Conservation (phyloP, 805 yeast genomes). For the Wickerhamomyces subpelliculosus region DNA sequence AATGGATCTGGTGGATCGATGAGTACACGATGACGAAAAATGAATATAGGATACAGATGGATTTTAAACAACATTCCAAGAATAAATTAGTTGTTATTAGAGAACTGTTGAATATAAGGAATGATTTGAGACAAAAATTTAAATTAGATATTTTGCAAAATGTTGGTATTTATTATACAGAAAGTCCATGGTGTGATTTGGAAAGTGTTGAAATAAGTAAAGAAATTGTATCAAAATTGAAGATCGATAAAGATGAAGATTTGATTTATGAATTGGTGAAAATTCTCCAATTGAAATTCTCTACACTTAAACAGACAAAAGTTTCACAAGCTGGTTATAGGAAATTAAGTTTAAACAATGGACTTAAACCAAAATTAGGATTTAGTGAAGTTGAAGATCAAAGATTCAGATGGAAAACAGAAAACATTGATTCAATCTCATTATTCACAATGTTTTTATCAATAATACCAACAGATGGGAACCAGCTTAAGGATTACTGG, state of each 20-base stretch:
- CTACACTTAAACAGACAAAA: slow-evolving; percentile 4
- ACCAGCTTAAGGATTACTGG: slow-evolving; percentile 14
- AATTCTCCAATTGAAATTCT: slow-evolving; percentile 7
- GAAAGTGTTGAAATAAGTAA: neutral
- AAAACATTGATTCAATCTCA: slow-evolving; percentile 13
- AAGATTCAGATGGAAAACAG: slow-evolving; percentile 11
- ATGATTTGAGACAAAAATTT: too few species aligned
- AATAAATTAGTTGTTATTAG: slow-evolving; percentile 2
- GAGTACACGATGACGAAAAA: slow-evolving; percentile 7
- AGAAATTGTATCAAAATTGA: neutral
- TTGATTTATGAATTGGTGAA: neutral
- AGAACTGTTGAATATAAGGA: neutral
- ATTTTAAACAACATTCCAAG: slow-evolving; percentile 5
- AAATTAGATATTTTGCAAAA: neutral
- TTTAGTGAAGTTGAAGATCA: slow-evolving; percentile 3
- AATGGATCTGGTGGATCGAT: slow-evolving; percentile 15
- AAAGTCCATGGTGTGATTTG: slow-evolving; percentile 16
- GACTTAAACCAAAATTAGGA: slow-evolving; percentile 12
- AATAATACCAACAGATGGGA: neutral
- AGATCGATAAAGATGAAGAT: neutral
- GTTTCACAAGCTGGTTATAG: slow-evolving; percentile 17
- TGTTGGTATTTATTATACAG: slow-evolving; percentile 5
- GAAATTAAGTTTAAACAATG: slow-evolving; percentile 2
- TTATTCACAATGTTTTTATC: slow-evolving; percentile 5
- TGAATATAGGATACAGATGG: slow-evolving; percentile 6